Percentiles rank a stretch among this genome's conserved stretches.
phyloP scores from a whole-genome alignment of 768 basidiomycete species.

The Clavaria fumosa region DNA sequence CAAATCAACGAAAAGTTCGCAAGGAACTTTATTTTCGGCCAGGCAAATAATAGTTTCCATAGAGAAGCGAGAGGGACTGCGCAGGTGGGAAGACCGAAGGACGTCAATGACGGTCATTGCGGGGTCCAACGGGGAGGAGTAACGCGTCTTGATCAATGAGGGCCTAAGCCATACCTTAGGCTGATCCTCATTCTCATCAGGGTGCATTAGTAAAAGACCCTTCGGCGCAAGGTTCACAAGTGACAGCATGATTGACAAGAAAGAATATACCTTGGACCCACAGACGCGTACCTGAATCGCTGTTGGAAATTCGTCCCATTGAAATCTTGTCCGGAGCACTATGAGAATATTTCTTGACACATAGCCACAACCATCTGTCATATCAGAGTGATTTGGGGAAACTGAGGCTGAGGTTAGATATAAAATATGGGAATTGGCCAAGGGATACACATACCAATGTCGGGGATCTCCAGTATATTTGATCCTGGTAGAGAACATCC shows the following conservation, averaged over 20 bases:
- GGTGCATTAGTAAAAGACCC: conserved; percentile 5
- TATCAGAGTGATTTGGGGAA: conserved; percentile 17
- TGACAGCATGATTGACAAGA: neutral
- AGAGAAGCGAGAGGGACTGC: conserved; percentile 31
- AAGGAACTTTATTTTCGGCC: conserved; percentile 45
- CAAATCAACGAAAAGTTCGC: conserved; percentile 23
- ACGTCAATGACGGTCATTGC: conserved; percentile 37
- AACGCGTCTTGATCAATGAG: conserved; percentile 24
- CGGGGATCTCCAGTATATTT: conserved; percentile 22
- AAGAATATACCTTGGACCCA: conserved; percentile 11
- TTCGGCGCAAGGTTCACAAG: neutral
- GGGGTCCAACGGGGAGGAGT: conserved; percentile 17
- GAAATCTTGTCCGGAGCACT: conserved; percentile 14
- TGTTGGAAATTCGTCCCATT: conserved; percentile 20
- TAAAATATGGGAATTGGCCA: neutral
- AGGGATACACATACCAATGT: conserved; percentile 16
- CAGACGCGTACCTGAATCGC: conserved; percentile 26
- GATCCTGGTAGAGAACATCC: conserved; percentile 13
- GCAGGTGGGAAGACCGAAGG: conserved; percentile 33
- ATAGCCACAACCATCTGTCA: conserved; percentile 28
- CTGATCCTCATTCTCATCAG: conserved; percentile 7
- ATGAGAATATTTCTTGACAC: conserved; percentile 20
- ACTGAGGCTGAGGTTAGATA: conserved; percentile 9
- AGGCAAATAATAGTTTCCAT: conserved; percentile 48
- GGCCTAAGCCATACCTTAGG: conserved; percentile 20